Percentiles rank a stretch among this genome's conserved stretches.
phyloP scores from a whole-genome alignment of 202 grass and related monocot species.

The Tripidium arundinaceum region DNA sequence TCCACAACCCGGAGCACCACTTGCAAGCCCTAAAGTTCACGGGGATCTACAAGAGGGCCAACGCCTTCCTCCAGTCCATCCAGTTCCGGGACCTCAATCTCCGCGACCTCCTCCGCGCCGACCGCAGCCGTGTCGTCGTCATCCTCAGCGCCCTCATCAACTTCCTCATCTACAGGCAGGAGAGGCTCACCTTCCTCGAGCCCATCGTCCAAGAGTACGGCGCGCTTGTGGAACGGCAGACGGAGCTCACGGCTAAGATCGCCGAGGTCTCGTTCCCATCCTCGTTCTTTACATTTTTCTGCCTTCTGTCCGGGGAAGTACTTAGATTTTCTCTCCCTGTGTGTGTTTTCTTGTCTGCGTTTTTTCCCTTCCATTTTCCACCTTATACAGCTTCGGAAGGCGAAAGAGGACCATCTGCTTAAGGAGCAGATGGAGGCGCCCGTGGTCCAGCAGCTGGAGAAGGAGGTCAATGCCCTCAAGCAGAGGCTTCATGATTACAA shows the following conservation, averaged over 20 bases:
- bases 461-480: slow-evolving; percentile 43
- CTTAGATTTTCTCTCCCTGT: background rate
- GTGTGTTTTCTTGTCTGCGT: background rate
- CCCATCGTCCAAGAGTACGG: slow-evolving; percentile 35
- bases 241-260: slow-evolving; percentile 48
- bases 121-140: slow-evolving; percentile 14
- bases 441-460: slow-evolving; percentile 42
- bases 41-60: slow-evolving; percentile 31
- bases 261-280: slow-evolving; percentile 34
- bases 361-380: background rate
- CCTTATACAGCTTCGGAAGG: slow-evolving; percentile 49
- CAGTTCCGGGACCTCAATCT: slow-evolving; percentile 43
- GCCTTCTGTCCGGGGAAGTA: background rate
- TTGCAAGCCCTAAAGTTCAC: slow-evolving; percentile 3
- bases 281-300: background rate
- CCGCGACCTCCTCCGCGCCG: slow-evolving; percentile 47
- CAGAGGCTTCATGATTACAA: slow-evolving; percentile 65
- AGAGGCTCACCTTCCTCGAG: slow-evolving; percentile 47
- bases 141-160: slow-evolving; percentile 68
- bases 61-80: slow-evolving; percentile 51
- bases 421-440: slow-evolving; percentile 58
- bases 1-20: slow-evolving; percentile 65
- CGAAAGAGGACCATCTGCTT: slow-evolving; percentile 48
- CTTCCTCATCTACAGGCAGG: slow-evolving; percentile 69
- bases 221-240: background rate